Evolutionary conservation across 2,329 filamentous ascomycete species (phyloP), one percentile per base, ranked within the genome.

Genomic region (Penicillium sp.): DNA sequence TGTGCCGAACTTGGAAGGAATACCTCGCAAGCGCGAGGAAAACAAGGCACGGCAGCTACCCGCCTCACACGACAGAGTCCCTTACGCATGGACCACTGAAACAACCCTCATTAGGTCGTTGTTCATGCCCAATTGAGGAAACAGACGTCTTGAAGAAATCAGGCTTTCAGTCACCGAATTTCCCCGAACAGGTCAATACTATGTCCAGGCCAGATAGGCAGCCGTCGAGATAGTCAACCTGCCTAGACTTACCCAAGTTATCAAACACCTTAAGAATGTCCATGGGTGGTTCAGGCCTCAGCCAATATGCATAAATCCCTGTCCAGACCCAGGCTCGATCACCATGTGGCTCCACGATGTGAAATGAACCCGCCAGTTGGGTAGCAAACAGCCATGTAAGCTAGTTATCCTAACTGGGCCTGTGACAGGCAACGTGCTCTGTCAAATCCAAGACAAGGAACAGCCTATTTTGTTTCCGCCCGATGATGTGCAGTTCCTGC

Each of bases 291-390:
- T 5, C 16, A 10, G 16, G 10, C 10, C 27, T 21, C 1, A 27
- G 0, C 76, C 82, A 85, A 85, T 60, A 73, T 84, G 4, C 91
- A 95, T 70, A 93, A 88, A 70, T 92, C 90, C 3, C 87, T 92
- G 0, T 96, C 25, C 83, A 91, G 21, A 86, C 96, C 58, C 89
- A 4, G 90, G 90, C 0, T 84, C 84, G 2, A 89, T 93, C 11
- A 88, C 87, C 40, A 90, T 96, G 84, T 96, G 92, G 92, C 79
- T 96, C 33, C 91, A 95, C 73, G 95, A 95, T 75, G 87, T 88
- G 59, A 68, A 47, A 27, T 19, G 7, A 34, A 38, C 27, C 51
- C 15, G 33, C 16, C 21, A 19, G 36, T 53, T 39, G 36, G 29
- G 50, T 50, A 43, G 48, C 34, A 50, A 54, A 38, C 39, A 36